phyloP scores from a whole-genome alignment of 768 basidiomycete species.

The Naematelia encephala region DNA sequence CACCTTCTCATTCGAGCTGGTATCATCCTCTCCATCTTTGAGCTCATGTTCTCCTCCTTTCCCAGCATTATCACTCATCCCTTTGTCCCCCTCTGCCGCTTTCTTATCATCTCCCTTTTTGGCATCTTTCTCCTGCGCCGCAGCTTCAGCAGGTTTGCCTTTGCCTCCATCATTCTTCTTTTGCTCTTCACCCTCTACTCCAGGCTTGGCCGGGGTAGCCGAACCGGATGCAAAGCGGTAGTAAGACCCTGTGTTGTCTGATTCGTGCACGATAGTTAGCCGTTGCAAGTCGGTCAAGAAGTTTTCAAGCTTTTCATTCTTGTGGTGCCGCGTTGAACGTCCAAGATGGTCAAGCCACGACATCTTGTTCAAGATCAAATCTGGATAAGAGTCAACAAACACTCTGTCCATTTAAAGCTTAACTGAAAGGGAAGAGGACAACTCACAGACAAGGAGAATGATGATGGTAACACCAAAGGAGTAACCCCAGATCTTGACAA shows the following conservation, averaged over 20 bases:
- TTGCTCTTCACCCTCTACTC: background rate
- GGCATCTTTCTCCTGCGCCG: background rate
- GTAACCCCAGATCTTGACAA: slow-evolving; percentile 54
- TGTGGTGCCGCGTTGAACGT: slow-evolving; percentile 46
- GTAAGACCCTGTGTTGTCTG: slow-evolving; percentile 28
- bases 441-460: slow-evolving; percentile 50
- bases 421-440: background rate
- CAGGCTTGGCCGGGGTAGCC: background rate
- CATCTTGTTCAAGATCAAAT: slow-evolving; percentile 53
- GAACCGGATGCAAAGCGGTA: slow-evolving; percentile 27
- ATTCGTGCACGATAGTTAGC: slow-evolving; percentile 54
- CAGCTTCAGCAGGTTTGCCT: background rate
- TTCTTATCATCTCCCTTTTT: slow-evolving; percentile 11
- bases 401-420: background rate
- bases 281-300: slow-evolving; percentile 53
- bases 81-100: slow-evolving; percentile 8
- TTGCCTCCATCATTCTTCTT: background rate
- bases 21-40: slow-evolving; percentile 6
- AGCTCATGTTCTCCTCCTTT: slow-evolving; percentile 11
- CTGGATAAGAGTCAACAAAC: slow-evolving; percentile 12
- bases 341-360: slow-evolving; percentile 54
- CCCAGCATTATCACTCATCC: slow-evolving; percentile 1
- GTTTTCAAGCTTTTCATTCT: slow-evolving; percentile 52
- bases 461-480: slow-evolving; percentile 54
- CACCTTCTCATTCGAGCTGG: slow-evolving; percentile 1